Base-by-base conservation (phyloP, 805 yeast species). In the Candida suzukii region DNA sequence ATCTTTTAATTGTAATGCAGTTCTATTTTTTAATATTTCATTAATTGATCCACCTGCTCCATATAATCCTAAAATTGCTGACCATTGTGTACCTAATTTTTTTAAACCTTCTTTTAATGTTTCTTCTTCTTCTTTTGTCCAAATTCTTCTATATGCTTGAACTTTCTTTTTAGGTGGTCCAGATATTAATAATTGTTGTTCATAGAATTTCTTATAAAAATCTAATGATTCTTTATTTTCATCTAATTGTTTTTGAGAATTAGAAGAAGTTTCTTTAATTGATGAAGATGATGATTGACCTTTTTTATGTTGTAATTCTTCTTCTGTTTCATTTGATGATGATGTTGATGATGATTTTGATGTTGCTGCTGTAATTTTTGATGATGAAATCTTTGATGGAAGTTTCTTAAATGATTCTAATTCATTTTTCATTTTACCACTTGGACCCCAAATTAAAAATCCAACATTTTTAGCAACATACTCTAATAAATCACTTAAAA, bases 21-120 rank as follows among this genome's bases (percentile, higher is more conserved):
- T 82, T 57, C 99, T 71, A 57, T 88, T 85, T 61, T 88, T 91
- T 50, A 93, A 70, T 1, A 80, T 76, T 58, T 93, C 98, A 32
- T 81, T 78, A 21, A 83, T 71, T 36, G 81, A 73, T 4, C 99
- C 99, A 9, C 98, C 98, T 4, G 95, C 85, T 2, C 99, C 99
- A 58, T 83, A 85, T n/a, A 84, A 64, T 53, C 86, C 96, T 37
- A 91, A 63, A 40, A 93, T 93, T 41, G 84, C 84, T 2, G 95
- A 72, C 99, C 99, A 93, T 49, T 83, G 87, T 0, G 98, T 95
- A 1, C 99, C 99, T 48, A 82, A 78, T 19, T 78, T 67, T 48
- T 84, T 83, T 43, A 93, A 67, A 0, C 96, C 98, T 41, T 78
- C 80, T 24, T 83, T 65, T 20, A 93, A 68, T 0, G 96, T 93